phyloP scores from a whole-genome alignment of 257 asterid genomes.

The Nicotiana sylvestris region DNA sequence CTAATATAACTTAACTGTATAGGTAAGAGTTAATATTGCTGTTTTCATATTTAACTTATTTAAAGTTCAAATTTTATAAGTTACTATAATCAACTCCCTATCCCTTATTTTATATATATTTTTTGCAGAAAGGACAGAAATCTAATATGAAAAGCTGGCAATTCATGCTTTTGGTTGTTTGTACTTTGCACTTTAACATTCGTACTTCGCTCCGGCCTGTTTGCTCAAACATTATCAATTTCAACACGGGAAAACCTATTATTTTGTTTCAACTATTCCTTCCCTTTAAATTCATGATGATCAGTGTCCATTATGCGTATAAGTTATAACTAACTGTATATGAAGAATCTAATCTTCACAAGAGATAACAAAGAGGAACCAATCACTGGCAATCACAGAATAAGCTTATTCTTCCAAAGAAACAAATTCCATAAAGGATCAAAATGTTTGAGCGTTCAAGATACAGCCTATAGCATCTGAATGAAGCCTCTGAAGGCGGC shows the following conservation, averaged over 20 bases:
- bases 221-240: too few species aligned
- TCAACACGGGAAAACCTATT: neutral
- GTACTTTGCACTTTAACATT: neutral
- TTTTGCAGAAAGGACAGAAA: neutral
- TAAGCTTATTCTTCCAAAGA: neutral
- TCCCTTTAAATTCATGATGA: neutral
- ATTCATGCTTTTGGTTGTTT: neutral
- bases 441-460: neutral
- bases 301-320: neutral
- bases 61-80: too few species aligned
- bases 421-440: neutral
- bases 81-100: too few species aligned
- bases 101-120: too few species aligned
- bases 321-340: neutral
- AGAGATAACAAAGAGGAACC: neutral
- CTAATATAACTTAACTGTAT: neutral
- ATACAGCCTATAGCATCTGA: neutral
- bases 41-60: too few species aligned
- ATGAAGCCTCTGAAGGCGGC: neutral
- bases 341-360: neutral
- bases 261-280: neutral
- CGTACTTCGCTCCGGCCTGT: neutral
- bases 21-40: too few species aligned
- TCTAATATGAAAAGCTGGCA: neutral
- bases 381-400: neutral